phyloP scores from a whole-genome alignment of 495 filamentous ascomycete species.

The Aspergillus bridgeri region DNA sequence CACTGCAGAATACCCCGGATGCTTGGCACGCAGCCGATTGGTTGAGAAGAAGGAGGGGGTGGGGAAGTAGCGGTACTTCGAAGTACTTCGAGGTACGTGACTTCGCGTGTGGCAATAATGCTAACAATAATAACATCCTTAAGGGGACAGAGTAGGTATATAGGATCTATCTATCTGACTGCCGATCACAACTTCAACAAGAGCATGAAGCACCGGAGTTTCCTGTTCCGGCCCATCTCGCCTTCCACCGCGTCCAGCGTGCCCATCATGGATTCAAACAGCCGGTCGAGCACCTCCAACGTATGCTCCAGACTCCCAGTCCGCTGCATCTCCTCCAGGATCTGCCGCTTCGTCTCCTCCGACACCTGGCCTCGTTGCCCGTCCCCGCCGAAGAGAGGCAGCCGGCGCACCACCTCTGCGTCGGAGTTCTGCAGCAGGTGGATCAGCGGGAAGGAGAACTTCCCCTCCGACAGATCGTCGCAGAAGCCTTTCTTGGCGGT shows the following conservation, averaged over 20 bases:
- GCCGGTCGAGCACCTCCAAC: neutral
- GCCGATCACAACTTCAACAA: neutral
- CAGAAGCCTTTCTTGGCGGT: conserved; percentile 15
- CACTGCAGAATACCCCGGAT: conserved; percentile 14
- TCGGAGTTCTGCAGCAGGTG: conserved; percentile 6
- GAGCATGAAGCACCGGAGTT: neutral
- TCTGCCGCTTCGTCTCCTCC: neutral
- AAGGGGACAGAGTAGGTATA: neutral
- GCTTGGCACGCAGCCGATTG: too few relatives aligned
- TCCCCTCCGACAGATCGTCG: conserved; percentile 15
- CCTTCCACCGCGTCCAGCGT: neutral
- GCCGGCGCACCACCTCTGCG: neutral
- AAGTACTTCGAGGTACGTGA: too few relatives aligned
- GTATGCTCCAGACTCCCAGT: neutral
- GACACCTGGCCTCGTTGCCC: neutral
- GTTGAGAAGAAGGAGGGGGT: too few relatives aligned
- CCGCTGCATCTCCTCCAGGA: neutral
- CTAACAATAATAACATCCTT: too few relatives aligned
- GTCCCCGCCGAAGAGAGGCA: neutral
- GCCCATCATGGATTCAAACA: neutral
- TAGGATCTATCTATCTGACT: neutral
- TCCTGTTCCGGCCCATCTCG: neutral
- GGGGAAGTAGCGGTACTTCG: too few relatives aligned
- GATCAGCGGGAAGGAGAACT: conserved; percentile 15
- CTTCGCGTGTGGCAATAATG: too few relatives aligned